These are phyloP conservation scores for Rhamnella rubrinervis DNA, from an alignment of 331 rosid genomes.

Conservation along the genomic window DNA sequence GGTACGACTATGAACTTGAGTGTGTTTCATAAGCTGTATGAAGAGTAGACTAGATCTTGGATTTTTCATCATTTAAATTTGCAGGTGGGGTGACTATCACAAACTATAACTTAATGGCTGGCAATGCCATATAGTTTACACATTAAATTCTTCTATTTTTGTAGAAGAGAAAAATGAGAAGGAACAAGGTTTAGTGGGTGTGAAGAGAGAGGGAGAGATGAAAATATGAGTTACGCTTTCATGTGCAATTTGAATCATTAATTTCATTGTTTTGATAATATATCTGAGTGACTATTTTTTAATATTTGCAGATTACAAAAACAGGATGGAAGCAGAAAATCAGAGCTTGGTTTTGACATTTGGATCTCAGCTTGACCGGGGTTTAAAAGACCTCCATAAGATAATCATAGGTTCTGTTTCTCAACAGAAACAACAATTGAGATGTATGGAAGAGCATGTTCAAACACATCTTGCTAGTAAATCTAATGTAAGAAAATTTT, in stretches of 20 bases:
- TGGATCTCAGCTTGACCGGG: conserved; percentile 63
- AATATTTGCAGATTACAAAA: conserved; percentile 58
- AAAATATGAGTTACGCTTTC: too few species aligned
- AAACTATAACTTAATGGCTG: too few species aligned
- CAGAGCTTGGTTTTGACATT: conserved; percentile 56
- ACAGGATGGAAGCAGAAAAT: conserved; percentile 69
- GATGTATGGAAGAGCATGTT: conserved; percentile 74
- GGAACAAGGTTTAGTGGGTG: too few species aligned
- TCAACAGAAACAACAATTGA: conserved; percentile 71
- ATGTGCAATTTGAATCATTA: not conserved
- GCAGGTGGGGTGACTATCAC: too few species aligned
- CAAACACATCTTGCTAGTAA: conserved; percentile 56
- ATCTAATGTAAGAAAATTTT: conserved; percentile 64
- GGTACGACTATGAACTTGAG: conserved; percentile 40
- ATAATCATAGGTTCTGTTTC: conserved; percentile 66
- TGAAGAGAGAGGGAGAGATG: too few species aligned
- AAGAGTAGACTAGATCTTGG: too few species aligned
- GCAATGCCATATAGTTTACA: too few species aligned
- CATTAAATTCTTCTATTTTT: too few species aligned
- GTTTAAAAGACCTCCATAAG: conserved; percentile 63
- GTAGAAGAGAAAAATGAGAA: too few species aligned
- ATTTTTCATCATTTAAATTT: too few species aligned
- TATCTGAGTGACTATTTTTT: not conserved
- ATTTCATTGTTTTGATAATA: not conserved
- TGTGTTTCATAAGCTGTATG: too few species aligned